Conservation (phyloP, 768 basidiomycete species). For the Lentinus brumalis region DNA sequence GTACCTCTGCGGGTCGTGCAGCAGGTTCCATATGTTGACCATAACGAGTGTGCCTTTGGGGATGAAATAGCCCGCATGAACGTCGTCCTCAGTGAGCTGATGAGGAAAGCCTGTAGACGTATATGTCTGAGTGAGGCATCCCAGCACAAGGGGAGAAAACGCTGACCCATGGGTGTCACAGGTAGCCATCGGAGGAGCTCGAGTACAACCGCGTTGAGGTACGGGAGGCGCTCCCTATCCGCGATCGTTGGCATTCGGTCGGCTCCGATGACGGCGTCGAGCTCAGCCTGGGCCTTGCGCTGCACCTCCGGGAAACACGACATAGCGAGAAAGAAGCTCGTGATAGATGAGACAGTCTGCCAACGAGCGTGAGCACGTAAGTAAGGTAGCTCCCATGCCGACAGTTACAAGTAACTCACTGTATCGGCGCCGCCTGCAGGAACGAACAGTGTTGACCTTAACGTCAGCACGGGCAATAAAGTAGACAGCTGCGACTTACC, state of each 20-base stretch:
- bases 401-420: constrained; percentile 3
- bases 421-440: constrained; percentile 24
- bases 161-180: constrained; percentile 35
- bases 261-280: constrained; percentile 34
- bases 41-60: constrained; percentile 33
- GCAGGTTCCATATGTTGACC: constrained; percentile 31
- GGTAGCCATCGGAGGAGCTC: constrained; percentile 41
- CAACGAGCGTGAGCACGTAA: neutral
- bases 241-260: constrained; percentile 47
- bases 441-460: neutral
- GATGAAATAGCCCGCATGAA: constrained; percentile 29
- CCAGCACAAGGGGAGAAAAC: neutral
- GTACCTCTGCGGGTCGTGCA: constrained; percentile 28
- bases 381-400: neutral
- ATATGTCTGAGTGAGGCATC: neutral
- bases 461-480: neutral
- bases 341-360: constrained; percentile 36
- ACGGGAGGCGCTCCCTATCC: constrained; percentile 23
- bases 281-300: constrained; percentile 39
- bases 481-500: constrained; percentile 8
- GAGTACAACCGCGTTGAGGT: constrained; percentile 27
- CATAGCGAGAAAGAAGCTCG: constrained; percentile 36
- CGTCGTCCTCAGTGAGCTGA: constrained; percentile 28
- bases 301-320: constrained; percentile 40
- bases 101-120: constrained; percentile 24